Conservation (phyloP, 768 basidiomycete species). For the Lenzites betulinus region DNA sequence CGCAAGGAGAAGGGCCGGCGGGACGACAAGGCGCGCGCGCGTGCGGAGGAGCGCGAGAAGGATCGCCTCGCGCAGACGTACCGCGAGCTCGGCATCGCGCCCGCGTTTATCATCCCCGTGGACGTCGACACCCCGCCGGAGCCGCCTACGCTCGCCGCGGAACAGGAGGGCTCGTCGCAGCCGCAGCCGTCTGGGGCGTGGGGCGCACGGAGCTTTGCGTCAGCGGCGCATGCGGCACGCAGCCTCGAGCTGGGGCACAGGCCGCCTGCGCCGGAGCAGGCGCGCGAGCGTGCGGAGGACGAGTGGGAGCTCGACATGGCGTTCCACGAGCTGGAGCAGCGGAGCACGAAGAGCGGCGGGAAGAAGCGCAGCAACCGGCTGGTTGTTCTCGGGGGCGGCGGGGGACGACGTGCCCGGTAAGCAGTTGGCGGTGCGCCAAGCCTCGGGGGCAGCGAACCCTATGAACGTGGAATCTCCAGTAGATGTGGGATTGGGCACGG, state of each 20-base stretch:
- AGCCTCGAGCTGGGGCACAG: slow-evolving; percentile 16
- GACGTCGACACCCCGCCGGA: slow-evolving; percentile 34
- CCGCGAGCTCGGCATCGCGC: slow-evolving; percentile 23
- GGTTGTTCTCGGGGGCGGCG: slow-evolving; percentile 72
- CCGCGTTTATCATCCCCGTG: slow-evolving; percentile 15
- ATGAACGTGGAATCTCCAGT: too few relatives aligned
- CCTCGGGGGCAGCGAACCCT: too few relatives aligned
- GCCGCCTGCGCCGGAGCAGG: slow-evolving; percentile 31
- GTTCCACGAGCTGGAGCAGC: slow-evolving; percentile 79
- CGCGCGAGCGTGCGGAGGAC: slow-evolving; percentile 46
- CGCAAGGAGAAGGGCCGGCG: slow-evolving; percentile 82
- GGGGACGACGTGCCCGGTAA: slow-evolving; percentile 40
- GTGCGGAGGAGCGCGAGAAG: slow-evolving; percentile 78
- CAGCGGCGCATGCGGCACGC: slow-evolving; percentile 49
- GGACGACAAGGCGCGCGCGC: slow-evolving; percentile 81
- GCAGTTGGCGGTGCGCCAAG: too few relatives aligned
- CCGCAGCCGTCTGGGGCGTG: slow-evolving; percentile 55
- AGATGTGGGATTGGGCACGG: not conserved
- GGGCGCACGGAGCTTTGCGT: slow-evolving; percentile 82
- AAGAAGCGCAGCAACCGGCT: slow-evolving; percentile 65
- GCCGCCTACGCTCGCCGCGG: slow-evolving; percentile 65
- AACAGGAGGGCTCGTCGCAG: slow-evolving; percentile 21
- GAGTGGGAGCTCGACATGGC: slow-evolving; percentile 80
- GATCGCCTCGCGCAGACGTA: slow-evolving; percentile 34
- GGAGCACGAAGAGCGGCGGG: slow-evolving; percentile 42